phyloP scores from a whole-genome alignment of 345 rosid genomes.

The Erysimum cheiranthoides region DNA sequence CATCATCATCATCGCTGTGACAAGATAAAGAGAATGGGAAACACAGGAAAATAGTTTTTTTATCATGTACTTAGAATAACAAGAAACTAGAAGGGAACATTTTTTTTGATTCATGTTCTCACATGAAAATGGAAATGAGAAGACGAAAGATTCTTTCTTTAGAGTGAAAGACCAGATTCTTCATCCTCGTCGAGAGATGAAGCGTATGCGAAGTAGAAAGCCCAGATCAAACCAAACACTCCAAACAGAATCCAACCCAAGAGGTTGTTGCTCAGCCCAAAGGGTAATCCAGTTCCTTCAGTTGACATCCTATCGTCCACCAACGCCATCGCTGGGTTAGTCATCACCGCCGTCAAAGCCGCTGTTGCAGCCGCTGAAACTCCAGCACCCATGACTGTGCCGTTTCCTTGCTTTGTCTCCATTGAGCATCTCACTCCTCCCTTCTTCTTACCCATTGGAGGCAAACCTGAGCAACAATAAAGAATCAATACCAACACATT shows the following conservation, averaged over 20 bases:
- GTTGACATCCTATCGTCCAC: constrained; percentile 92
- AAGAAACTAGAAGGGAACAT: constrained; percentile 36
- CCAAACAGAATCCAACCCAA: constrained; percentile 91
- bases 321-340: constrained; percentile 81
- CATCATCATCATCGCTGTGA: not conserved
- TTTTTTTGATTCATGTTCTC: constrained; percentile 35
- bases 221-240: constrained; percentile 85
- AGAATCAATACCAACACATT: too few relatives aligned
- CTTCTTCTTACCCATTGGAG: constrained; percentile 53
- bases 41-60: constrained; percentile 27
- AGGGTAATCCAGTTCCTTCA: constrained; percentile 94
- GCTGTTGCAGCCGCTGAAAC: constrained; percentile 58
- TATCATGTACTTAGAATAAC: constrained; percentile 32
- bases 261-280: constrained; percentile 94
- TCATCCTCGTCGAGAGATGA: constrained; percentile 75
- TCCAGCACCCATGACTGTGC: constrained; percentile 44
- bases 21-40: constrained; percentile 4
- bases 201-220: constrained; percentile 74
- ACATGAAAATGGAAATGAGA: constrained; percentile 18
- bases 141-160: constrained; percentile 12
- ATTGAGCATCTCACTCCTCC: constrained; percentile 69
- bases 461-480: constrained; percentile 62
- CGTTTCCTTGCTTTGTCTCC: constrained; percentile 47
- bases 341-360: constrained; percentile 58
- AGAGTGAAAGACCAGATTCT: constrained; percentile 93